phyloP scores from a whole-genome alignment of 768 basidiomycete species.

The Hydnomerulius pinastri region DNA sequence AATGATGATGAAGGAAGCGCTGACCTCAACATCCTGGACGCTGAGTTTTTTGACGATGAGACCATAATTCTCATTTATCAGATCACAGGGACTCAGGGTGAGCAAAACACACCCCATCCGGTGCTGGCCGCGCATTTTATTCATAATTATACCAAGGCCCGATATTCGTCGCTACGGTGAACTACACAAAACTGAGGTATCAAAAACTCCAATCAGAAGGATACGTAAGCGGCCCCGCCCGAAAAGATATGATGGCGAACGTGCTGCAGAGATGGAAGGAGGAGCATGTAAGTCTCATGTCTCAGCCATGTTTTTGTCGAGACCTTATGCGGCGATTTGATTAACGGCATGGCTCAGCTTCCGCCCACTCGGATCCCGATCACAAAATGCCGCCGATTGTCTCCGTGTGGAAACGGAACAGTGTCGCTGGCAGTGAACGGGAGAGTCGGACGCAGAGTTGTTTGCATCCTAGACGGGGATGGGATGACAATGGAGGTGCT shows the following conservation, averaged over 20 bases:
- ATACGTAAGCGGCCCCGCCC: constrained; percentile 55
- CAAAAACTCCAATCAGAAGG: constrained; percentile 46
- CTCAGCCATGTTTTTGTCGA: constrained; percentile 31
- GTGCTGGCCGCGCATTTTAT: constrained; percentile 26
- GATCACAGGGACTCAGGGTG: constrained; percentile 48
- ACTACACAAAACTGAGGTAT: constrained; percentile 64
- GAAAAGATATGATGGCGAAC: constrained; percentile 66
- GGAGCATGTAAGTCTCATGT: constrained; percentile 60
- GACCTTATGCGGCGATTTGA: constrained; percentile 32
- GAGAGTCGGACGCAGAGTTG: constrained; percentile 69
- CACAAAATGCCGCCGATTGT: constrained; percentile 56
- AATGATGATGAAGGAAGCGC: constrained; percentile 32
- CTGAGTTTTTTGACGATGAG: constrained; percentile 81
- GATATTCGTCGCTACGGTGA: constrained; percentile 63
- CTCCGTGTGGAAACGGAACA: constrained; percentile 50
- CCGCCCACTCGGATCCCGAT: constrained; percentile 50
- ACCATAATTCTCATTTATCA: constrained; percentile 65
- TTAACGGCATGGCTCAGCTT: constrained; percentile 46
- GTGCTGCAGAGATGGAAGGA: constrained; percentile 57
- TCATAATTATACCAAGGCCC: constrained; percentile 42
- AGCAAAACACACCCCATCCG: constrained; percentile 30
- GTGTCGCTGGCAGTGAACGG: constrained; percentile 75
- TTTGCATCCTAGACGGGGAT: constrained; percentile 66
- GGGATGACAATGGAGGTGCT: constrained; percentile 70
- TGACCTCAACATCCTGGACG: constrained; percentile 59